Percentiles rank a stretch among this genome's conserved stretches.
These are phyloP conservation scores for Phytophthora quininea DNA, from an alignment of 352 stramenopile genomes.

Conservation along the genomic window DNA sequence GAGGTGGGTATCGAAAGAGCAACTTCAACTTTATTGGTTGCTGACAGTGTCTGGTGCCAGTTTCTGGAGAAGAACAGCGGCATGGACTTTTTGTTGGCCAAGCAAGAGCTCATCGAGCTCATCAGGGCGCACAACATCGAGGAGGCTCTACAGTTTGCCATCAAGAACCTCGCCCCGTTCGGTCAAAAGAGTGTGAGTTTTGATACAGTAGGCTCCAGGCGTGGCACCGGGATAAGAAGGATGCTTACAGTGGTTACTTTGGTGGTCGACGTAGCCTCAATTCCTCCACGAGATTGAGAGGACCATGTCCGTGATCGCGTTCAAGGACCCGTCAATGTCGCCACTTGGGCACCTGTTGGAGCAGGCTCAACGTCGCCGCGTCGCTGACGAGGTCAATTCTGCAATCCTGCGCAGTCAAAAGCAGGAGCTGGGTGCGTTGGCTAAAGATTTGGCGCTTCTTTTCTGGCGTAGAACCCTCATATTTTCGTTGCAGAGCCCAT, in stretches of 20 bases:
- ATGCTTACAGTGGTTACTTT: conserved; percentile 6
- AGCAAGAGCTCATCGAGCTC: conserved; percentile 83
- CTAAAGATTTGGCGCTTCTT: neutral
- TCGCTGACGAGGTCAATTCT: conserved; percentile 79
- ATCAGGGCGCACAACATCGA: conserved; percentile 73
- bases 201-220: too few species aligned
- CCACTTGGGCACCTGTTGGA: conserved; percentile 64
- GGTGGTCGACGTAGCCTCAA: conserved; percentile 42
- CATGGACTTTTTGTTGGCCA: conserved; percentile 81
- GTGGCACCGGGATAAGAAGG: too few species aligned
- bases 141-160: conserved; percentile 73
- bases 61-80: conserved; percentile 63
- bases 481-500: conserved; percentile 57
- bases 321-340: conserved; percentile 67
- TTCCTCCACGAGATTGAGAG: conserved; percentile 81
- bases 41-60: conserved; percentile 19
- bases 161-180: conserved; percentile 72
- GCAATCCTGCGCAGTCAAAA: conserved; percentile 76
- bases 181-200: conserved; percentile 75
- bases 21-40: neutral
- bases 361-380: conserved; percentile 62
- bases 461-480: conserved; percentile 4
- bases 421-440: conserved; percentile 65
- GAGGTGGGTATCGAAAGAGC: conserved; percentile 23
- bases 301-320: conserved; percentile 80